Evolutionary conservation across 768 basidiomycete species (phyloP).

Genomic region (Cystofilobasidium capitatum): DNA sequence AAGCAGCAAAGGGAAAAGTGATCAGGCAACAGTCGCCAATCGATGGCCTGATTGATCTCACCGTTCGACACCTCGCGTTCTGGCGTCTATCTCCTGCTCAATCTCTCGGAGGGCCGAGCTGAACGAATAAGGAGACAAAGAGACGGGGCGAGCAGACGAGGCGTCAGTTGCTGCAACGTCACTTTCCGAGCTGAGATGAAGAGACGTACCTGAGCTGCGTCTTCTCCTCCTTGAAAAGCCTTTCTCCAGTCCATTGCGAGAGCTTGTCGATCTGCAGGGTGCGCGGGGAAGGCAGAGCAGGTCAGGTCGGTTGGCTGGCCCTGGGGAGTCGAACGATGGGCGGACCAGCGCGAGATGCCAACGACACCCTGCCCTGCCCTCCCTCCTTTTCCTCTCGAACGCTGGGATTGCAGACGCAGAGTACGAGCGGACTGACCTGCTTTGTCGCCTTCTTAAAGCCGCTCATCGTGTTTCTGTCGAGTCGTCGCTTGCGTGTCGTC

Average conservation of each 20-base stretch:
- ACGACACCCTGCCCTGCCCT: not conserved
- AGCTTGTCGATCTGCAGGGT: constrained; percentile 23
- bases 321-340: not conserved
- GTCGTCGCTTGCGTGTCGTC: too few species aligned
- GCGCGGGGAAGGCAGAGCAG: not conserved
- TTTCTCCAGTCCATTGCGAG: constrained; percentile 75
- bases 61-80: constrained; percentile 63
- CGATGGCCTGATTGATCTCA: too few species aligned
- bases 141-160: not conserved
- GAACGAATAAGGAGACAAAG: not conserved
- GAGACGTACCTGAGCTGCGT: constrained; percentile 46
- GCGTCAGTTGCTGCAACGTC: not conserved
- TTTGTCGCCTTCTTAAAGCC: constrained; percentile 12
- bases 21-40: too few species aligned
- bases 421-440: constrained; percentile 6
- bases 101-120: constrained; percentile 68
- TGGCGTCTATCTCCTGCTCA: constrained; percentile 72
- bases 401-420: not conserved
- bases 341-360: not conserved
- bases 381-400: too few species aligned
- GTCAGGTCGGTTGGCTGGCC: not conserved
- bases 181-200: not conserved
- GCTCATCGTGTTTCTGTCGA: not conserved
- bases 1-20: too few species aligned
- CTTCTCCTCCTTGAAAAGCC: constrained; percentile 75